These are phyloP conservation scores for Thielaviopsis populi DNA, from an alignment of 2,329 filamentous ascomycete genomes.

Conservation along the genomic window DNA sequence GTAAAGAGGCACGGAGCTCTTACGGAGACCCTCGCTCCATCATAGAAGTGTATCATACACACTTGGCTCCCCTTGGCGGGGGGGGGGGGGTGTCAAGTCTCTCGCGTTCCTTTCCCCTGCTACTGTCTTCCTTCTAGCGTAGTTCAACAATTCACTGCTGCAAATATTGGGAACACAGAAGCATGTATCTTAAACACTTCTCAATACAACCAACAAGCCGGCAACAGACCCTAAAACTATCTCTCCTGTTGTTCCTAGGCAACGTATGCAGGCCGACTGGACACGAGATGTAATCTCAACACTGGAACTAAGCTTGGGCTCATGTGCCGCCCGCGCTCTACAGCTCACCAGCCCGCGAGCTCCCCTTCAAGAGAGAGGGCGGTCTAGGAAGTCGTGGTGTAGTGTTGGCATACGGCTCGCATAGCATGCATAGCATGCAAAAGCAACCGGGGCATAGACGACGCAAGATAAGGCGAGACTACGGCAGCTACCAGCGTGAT, in stretches of 20 bases:
- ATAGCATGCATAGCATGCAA: no score
- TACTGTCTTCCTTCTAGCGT: neutral
- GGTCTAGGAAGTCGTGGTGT: neutral
- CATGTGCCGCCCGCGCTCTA: neutral
- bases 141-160: slow-evolving; percentile 10
- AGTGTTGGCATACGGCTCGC: neutral
- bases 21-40: neutral
- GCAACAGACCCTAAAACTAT: neutral
- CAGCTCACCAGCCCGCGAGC: neutral
- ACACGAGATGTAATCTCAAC: neutral
- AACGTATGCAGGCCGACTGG: neutral
- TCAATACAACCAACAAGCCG: neutral
- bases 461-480: neutral
- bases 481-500: neutral
- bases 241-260: neutral
- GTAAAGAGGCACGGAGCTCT: neutral
- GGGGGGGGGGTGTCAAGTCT: neutral
- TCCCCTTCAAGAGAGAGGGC: neutral
- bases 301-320: neutral
- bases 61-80: neutral
- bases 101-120: neutral
- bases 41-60: neutral
- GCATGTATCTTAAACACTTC: slow-evolving; percentile 15
- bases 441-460: neutral
- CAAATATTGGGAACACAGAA: slow-evolving; percentile 16